Conservation (phyloP, 805 yeast species). For the Ogataea neopini region DNA sequence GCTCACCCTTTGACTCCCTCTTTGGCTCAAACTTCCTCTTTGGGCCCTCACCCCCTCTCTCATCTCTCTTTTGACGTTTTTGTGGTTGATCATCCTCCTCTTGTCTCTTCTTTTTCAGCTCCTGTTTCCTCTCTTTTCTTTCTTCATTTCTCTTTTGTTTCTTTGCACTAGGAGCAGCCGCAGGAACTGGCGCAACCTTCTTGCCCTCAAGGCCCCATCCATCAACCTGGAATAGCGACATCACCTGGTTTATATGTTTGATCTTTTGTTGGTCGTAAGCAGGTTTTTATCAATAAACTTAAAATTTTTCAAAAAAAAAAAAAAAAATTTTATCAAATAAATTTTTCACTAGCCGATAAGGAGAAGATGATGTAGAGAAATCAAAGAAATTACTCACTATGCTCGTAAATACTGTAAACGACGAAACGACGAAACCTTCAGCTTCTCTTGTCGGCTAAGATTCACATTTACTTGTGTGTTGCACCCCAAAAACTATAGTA, state of each 20-base stretch:
- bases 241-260: slow-evolving; percentile 24
- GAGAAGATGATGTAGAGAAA: no score
- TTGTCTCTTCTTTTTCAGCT: slow-evolving; percentile 10
- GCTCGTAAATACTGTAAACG: no score
- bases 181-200: slow-evolving; percentile 51
- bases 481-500: neutral
- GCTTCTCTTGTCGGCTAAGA: no score
- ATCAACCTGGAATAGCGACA: slow-evolving; percentile 76
- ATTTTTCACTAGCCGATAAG: neutral
- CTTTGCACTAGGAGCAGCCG: slow-evolving; percentile 25
- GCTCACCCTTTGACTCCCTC: no score
- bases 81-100: neutral
- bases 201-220: slow-evolving; percentile 74
- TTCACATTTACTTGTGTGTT: no score
- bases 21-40: no score
- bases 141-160: slow-evolving; percentile 17
- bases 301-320: slow-evolving; percentile 2
- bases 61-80: slow-evolving; percentile 11
- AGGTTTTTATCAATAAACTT: neutral
- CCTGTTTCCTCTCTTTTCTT: slow-evolving; percentile 10
- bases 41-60: no score
- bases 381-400: neutral
- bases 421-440: no score
- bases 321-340: no score
- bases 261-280: no score